Evolutionary conservation across 805 yeast species (phyloP), one percentile per base, ranked within the genome.

Genomic region (Torulaspora microellipsoides): DNA sequence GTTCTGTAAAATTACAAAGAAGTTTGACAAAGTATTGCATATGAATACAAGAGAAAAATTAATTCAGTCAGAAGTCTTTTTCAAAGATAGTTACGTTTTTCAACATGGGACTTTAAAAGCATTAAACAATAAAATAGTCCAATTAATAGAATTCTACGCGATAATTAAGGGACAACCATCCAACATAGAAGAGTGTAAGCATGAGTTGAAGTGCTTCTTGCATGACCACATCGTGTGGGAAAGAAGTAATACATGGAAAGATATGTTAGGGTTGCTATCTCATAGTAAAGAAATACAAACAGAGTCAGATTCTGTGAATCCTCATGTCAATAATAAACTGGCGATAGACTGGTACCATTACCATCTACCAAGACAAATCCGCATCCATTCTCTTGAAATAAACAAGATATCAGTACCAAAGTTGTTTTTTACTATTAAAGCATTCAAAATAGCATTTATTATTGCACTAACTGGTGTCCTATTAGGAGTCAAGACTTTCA

Each of bases 151-250:
- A 36, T 67, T 75, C 29, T 85, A 78, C 57, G 81, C 88, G 2
- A 62, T 69, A 55, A 73, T 52, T 58, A 75, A 62, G 47, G 67
- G 46, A 51, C 71, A 55, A 34, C 49, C 51, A 34, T 47, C 54
- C 15, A 56, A 58, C 37, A 52, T 74, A 12, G 76, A 71, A 25
- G 55, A 66, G 8, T 78, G 80, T 28, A 74, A 67, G 51, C 62
- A 72, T 3, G 85, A 80, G 55, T 65, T 82, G 48, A 77, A 78
- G 43, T 72, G 81, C 2, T 78, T 74, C 48, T 67, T 91, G 50
- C 76, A 96, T 47, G 97, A 91, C 56, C 95, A 89, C 61, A 85
- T 90, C 36, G 96, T 90, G 14, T 91, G 96, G 95, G 97, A 90
- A 66, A 77, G 98, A 65, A 86, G 86, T 60, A 90, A 96, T 0